These are phyloP conservation scores for Rosa persica DNA, from an alignment of 306 rosid genomes.

Conservation along the genomic window DNA sequence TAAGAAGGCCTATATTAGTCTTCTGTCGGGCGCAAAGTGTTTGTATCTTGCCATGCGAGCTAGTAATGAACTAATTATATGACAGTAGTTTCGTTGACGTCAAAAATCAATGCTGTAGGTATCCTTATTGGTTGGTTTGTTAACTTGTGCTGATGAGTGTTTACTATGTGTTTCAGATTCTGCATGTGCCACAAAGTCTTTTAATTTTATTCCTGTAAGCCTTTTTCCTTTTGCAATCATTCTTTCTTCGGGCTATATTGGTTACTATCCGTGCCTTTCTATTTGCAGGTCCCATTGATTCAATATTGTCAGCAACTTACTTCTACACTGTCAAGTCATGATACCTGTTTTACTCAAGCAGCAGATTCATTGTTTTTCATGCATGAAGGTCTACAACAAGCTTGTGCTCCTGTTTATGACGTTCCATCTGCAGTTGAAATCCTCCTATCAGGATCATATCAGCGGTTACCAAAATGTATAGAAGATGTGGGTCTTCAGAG, in stretches of 20 bases:
- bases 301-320: conserved; percentile 88
- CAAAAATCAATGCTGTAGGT: background rate
- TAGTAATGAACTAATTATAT: background rate
- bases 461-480: conserved; percentile 82
- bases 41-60: background rate
- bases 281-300: conserved; percentile 84
- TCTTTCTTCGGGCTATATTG: background rate
- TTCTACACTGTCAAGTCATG: conserved; percentile 91
- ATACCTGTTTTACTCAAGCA: conserved; percentile 91
- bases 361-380: conserved; percentile 97
- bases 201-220: background rate
- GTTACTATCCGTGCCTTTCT: conserved; percentile 11
- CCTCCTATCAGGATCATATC: conserved; percentile 77
- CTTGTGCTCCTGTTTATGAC: conserved; percentile 96
- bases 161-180: background rate
- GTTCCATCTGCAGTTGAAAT: conserved; percentile 93
- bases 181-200: background rate
- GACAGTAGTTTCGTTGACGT: conserved; percentile 6
- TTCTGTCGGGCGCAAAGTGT: background rate
- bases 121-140: background rate
- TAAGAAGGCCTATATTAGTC: background rate
- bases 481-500: conserved; percentile 84
- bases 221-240: background rate
- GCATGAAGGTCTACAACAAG: conserved; percentile 99
- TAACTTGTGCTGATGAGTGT: background rate